phyloP scores from a whole-genome alignment of 208 protist genomes.

The Acanthamoeba healyi region DNA sequence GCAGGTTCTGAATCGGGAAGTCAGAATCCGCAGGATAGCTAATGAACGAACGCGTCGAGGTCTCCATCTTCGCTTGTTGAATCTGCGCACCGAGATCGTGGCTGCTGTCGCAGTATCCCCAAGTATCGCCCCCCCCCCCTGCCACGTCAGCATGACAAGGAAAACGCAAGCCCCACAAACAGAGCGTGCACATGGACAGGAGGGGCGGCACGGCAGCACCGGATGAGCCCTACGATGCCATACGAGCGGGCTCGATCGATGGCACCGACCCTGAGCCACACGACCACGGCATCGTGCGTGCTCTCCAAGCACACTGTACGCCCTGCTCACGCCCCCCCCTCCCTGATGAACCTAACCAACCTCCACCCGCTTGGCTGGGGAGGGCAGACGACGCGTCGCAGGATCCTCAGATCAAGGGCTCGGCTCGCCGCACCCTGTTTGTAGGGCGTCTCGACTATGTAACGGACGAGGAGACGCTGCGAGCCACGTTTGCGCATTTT shows the following conservation, averaged over 20 bases:
- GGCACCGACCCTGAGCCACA: conserved; percentile 80
- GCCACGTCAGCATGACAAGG: background rate
- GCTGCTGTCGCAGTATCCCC: background rate
- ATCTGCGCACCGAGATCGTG: background rate
- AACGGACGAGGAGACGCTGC: conserved; percentile 74
- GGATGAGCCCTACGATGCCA: conserved; percentile 75
- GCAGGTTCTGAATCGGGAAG: conserved; percentile 94
- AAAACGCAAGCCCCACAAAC: background rate
- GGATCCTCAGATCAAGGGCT: conserved; percentile 66
- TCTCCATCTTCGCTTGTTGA: conserved; percentile 4
- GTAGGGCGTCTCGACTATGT: conserved; percentile 69
- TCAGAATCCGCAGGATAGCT: conserved; percentile 83
- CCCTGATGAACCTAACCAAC: too few species aligned
- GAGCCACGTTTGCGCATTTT: conserved; percentile 39
- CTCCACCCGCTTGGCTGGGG: background rate
- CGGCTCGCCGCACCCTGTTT: conserved; percentile 73
- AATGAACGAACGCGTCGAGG: conserved; percentile 85
- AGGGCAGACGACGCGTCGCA: conserved; percentile 62
- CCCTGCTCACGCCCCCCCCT: background rate
- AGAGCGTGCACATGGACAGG: background rate
- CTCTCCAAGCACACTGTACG: conserved; percentile 77
- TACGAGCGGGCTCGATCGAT: conserved; percentile 79
- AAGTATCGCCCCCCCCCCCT: background rate
- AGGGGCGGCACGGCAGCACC: background rate
- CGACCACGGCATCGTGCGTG: conserved; percentile 77